Conservation (phyloP, 805 yeast species). For the Yamadazyma sp. region DNA sequence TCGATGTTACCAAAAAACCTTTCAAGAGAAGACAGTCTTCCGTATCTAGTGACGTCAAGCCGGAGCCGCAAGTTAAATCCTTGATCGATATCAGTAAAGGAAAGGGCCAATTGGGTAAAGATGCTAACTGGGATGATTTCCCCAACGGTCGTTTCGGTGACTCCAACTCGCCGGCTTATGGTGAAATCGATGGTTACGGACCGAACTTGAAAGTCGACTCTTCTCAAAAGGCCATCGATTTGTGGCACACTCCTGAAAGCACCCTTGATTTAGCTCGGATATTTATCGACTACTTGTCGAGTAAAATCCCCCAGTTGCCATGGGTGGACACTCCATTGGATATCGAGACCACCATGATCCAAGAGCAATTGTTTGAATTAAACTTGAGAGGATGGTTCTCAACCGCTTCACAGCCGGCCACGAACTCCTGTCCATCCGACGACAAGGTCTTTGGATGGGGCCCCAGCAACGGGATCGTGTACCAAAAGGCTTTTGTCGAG, state of each 20-base stretch:
- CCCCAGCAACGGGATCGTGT: constrained; percentile 81
- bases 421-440: constrained; percentile 71
- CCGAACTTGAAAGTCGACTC: constrained; percentile 76
- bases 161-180: constrained; percentile 93
- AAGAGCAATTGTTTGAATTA: constrained; percentile 81
- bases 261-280: constrained; percentile 60
- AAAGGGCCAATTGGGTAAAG: constrained; percentile 78
- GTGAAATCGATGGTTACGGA: constrained; percentile 97
- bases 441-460: constrained; percentile 98
- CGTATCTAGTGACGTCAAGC: constrained; percentile 34
- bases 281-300: constrained; percentile 71
- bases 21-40: constrained; percentile 36
- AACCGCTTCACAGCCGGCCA: constrained; percentile 94
- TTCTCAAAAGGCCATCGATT: constrained; percentile 59
- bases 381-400: constrained; percentile 79
- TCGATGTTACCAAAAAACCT: constrained; percentile 3
- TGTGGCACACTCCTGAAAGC: constrained; percentile 79
- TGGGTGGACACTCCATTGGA: constrained; percentile 88
- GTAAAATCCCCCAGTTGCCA: constrained; percentile 77
- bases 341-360: constrained; percentile 89
- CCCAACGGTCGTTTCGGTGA: constrained; percentile 96
- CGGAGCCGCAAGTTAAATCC: constrained; percentile 31
- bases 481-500: constrained; percentile 89
- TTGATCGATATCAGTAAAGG: constrained; percentile 81
- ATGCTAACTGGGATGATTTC: constrained; percentile 96